These are phyloP conservation scores for Zymoseptoria pseudotritici DNA, from an alignment of 2,329 filamentous ascomycete genomes.

Conservation along the genomic window DNA sequence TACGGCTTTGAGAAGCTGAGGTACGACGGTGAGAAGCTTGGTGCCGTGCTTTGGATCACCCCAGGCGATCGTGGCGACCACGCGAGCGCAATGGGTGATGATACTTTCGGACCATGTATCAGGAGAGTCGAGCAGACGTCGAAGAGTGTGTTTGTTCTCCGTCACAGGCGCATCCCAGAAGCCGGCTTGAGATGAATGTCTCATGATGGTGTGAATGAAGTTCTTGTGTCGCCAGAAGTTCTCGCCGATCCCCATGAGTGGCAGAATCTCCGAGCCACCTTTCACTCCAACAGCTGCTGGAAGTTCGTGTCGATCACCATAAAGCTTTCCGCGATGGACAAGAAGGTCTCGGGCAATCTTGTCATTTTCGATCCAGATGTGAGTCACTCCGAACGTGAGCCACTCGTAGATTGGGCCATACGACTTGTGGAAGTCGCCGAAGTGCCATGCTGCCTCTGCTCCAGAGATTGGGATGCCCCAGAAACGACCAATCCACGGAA, in stretches of 20 bases:
- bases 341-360: constrained; percentile 31
- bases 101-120: constrained; percentile 29
- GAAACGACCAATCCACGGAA: constrained; percentile 28
- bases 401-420: constrained; percentile 30
- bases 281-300: constrained; percentile 27
- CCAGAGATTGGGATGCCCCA: constrained; percentile 29
- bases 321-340: constrained; percentile 26
- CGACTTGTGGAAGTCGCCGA: constrained; percentile 29
- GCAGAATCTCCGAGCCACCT: constrained; percentile 27
- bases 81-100: constrained; percentile 29
- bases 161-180: constrained; percentile 28
- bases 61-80: constrained; percentile 28
- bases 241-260: constrained; percentile 28
- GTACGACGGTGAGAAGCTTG: constrained; percentile 29
- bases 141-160: constrained; percentile 30
- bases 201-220: constrained; percentile 31
- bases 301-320: constrained; percentile 31
- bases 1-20: constrained; percentile 28
- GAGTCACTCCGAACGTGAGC: constrained; percentile 22
- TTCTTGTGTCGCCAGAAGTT: constrained; percentile 27
- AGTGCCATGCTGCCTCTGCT: constrained; percentile 30
- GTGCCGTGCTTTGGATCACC: constrained; percentile 28
- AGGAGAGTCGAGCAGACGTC: constrained; percentile 25
- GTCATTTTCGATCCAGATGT: constrained; percentile 32
- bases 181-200: constrained; percentile 22